Conservation (phyloP, 139 green algal genomes). For the Eudorina sp. region DNA sequence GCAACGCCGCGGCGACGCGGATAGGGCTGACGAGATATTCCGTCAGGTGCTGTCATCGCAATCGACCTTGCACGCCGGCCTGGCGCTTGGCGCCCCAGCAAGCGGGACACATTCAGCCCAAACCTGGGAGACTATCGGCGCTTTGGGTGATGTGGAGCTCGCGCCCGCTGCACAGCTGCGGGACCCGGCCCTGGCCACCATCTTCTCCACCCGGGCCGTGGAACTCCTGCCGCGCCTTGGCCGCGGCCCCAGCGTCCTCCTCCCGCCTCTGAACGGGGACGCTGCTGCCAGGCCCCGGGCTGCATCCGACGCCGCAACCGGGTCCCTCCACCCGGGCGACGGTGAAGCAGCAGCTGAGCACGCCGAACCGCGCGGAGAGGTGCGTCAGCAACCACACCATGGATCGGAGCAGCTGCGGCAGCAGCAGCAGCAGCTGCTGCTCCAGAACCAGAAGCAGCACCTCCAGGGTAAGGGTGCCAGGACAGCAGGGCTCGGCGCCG, state of each 20-base stretch:
- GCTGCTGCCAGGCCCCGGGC: no score
- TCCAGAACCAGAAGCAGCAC: not conserved
- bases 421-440: not conserved
- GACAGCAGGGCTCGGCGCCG: not conserved
- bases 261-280: no score
- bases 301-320: no score
- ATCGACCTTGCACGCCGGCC: not conserved
- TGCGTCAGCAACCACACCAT: no score
- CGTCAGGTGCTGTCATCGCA: not conserved
- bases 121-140: no score
- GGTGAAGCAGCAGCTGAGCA: no score
- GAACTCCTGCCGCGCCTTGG: not conserved
- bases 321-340: no score
- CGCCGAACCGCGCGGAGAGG: no score
- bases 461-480: no score
- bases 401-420: not conserved
- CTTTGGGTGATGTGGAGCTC: not conserved
- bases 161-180: not conserved
- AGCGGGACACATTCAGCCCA: no score
- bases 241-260: slow-evolving; percentile 5
- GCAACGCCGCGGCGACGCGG: not conserved
- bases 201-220: slow-evolving; percentile 13
- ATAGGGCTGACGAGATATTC: not conserved
- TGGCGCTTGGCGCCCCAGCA: no score
- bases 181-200: slow-evolving; percentile 7